These are phyloP conservation scores for Colletotrichum somersetense DNA, from an alignment of 2,329 filamentous ascomycete genomes.

Conservation along the genomic window DNA sequence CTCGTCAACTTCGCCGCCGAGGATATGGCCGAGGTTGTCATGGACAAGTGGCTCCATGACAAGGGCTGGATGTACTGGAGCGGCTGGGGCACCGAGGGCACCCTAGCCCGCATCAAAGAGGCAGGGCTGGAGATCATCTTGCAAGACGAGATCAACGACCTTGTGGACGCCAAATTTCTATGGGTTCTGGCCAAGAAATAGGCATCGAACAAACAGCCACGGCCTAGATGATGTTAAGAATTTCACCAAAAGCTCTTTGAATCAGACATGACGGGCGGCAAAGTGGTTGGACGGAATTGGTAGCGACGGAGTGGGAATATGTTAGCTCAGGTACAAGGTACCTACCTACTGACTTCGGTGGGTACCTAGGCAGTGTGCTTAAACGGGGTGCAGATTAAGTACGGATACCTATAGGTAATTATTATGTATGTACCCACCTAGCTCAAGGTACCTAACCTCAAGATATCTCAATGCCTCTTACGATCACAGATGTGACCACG, in stretches of 20 bases:
- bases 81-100: conserved; percentile 54
- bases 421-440: background rate
- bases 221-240: background rate
- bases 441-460: background rate
- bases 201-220: background rate
- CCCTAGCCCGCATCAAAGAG: conserved; percentile 48
- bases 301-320: background rate
- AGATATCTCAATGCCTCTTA: background rate
- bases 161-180: conserved; percentile 51
- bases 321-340: background rate
- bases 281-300: background rate
- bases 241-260: background rate
- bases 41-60: conserved; percentile 55
- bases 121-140: conserved; percentile 51
- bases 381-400: background rate
- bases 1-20: conserved; percentile 60
- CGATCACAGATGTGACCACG: background rate
- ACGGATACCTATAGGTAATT: background rate
- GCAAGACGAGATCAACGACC: conserved; percentile 49
- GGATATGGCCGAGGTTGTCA: conserved; percentile 47
- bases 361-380: no score
- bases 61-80: conserved; percentile 61
- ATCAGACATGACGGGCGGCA: background rate
- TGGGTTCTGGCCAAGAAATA: conserved; percentile 56
- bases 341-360: background rate